Evolutionary conservation across 192 early-diverging fungal species (phyloP).

Genomic region (Tieghemiomyces parasiticus): DNA sequence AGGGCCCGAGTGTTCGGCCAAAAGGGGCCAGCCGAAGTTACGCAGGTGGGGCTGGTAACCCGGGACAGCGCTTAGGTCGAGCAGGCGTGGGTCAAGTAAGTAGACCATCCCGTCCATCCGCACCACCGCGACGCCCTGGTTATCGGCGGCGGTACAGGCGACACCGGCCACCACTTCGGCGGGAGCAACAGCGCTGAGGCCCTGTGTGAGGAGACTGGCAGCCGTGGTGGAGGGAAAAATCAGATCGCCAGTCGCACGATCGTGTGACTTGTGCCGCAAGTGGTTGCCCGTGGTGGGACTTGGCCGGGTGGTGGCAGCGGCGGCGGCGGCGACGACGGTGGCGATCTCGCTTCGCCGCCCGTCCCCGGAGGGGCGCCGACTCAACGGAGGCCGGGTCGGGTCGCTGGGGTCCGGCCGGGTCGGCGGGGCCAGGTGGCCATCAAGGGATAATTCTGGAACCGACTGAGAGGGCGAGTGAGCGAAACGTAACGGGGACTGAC

Average conservation of each 20-base stretch:
- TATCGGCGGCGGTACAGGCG: neutral
- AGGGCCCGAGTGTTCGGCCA: neutral
- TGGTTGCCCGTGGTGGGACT: neutral
- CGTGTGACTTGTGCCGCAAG: neutral
- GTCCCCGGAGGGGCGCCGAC: no score
- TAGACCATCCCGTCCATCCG: slow-evolving; percentile 9
- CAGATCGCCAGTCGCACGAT: neutral
- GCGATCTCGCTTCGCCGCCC: neutral
- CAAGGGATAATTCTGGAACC: slow-evolving; percentile 1
- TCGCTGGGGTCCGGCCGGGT: neutral
- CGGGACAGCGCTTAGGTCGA: slow-evolving; percentile 2
- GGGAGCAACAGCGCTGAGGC: neutral
- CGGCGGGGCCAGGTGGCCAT: neutral
- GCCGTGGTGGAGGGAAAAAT: neutral
- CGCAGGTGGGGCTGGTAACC: slow-evolving; percentile 1
- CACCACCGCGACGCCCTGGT: neutral
- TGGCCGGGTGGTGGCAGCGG: neutral
- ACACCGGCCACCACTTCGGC: slow-evolving; percentile 7
- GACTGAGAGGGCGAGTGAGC: slow-evolving; percentile 2
- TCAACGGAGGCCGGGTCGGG: no score
- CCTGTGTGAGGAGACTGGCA: neutral
- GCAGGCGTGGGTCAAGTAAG: neutral
- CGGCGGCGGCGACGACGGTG: neutral
- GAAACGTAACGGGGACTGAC: slow-evolving; percentile 4
- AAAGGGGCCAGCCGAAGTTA: slow-evolving; percentile 2